Base-by-base conservation (phyloP, 768 basidiomycete genomes). In the Galerina sulciceps region DNA sequence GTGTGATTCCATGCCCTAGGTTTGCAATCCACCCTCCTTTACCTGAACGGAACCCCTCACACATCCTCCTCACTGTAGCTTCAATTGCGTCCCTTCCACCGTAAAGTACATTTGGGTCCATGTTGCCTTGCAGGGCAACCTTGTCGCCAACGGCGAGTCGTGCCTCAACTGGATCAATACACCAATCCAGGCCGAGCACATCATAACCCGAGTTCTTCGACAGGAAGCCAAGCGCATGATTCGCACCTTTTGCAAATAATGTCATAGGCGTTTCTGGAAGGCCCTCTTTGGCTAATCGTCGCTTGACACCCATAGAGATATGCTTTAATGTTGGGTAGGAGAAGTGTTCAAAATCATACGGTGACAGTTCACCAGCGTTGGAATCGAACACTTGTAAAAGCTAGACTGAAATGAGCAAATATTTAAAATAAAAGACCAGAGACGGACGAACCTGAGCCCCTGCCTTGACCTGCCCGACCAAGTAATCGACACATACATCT, bases 341-440 rank as follows among this genome's bases (percentile, higher is more conserved):
- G 76, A 97, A 99, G 49, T 80, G 77, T 31, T 74, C 72, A 75
- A 96, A 99, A 70, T 98, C 92, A 68, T 92, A 78, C 2, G 90
- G 93, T 3, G 96, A 89, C 57, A 99, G 81, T 69, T 97, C 96
- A 49, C 92, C 91, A 9, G 93, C 97, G 85, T 91, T 93, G 1
- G 97, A 98, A 74, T 99, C 97, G 68, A 99, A 99, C 11, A 99
- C 83, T 85, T 99, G 97, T 5, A 99, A 80, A 45, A 97, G 80
- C 96, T 99, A 65, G 15, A 45, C 53, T 53, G n/a, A 45, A 3
- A 50, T 42, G 52, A 40, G 38, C 15, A 37, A 15, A 18, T 38
- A 35, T 14, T 31, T 20, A 20, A 38, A 11, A 42, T 26, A 38
- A 23, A 46, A 45, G 18, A 37, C 15, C 17, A 47, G 36, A 23